Conservation (phyloP, 371 early-diverging fungal species). For the Cokeromyces recurvatus region DNA sequence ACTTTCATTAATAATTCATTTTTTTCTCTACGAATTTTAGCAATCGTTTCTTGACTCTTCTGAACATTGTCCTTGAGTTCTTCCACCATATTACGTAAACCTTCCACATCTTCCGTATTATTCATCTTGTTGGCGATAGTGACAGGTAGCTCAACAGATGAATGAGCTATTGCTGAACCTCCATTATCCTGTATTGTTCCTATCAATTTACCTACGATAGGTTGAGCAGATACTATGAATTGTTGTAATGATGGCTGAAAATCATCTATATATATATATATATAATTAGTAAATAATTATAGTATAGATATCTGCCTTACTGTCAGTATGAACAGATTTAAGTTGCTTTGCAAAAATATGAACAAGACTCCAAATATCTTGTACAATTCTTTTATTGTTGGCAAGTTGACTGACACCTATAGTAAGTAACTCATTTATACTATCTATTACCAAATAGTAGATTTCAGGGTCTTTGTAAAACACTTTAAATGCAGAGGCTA, state of each 20-base stretch:
- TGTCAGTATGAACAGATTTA: slow-evolving; percentile 16
- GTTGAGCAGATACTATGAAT: slow-evolving; percentile 42
- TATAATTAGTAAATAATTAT: neutral
- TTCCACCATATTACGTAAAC: slow-evolving; percentile 38
- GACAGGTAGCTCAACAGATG: neutral
- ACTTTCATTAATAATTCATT: slow-evolving; percentile 44
- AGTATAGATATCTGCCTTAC: slow-evolving; percentile 8
- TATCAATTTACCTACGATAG: slow-evolving; percentile 51
- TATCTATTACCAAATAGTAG: slow-evolving; percentile 39
- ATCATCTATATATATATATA: slow-evolving; percentile 25
- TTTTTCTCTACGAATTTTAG: slow-evolving; percentile 45
- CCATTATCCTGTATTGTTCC: slow-evolving; percentile 3
- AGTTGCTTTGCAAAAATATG: slow-evolving; percentile 29
- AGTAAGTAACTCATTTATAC: slow-evolving; percentile 27
- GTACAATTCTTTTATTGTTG: slow-evolving; percentile 23
- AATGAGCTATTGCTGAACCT: neutral
- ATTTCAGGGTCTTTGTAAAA: slow-evolving; percentile 36
- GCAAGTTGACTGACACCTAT: slow-evolving; percentile 18
- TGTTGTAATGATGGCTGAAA: slow-evolving; percentile 27
- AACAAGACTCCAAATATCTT: slow-evolving; percentile 40
- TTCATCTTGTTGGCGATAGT: neutral
- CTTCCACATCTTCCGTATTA: slow-evolving; percentile 34
- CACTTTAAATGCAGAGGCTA: slow-evolving; percentile 24
- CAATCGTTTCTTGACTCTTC: slow-evolving; percentile 25
- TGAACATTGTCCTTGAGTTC: slow-evolving; percentile 33